Evolutionary conservation across 768 basidiomycete species (phyloP), one percentile per base, ranked within the genome.

Genomic region (Nidula microcarpa): DNA sequence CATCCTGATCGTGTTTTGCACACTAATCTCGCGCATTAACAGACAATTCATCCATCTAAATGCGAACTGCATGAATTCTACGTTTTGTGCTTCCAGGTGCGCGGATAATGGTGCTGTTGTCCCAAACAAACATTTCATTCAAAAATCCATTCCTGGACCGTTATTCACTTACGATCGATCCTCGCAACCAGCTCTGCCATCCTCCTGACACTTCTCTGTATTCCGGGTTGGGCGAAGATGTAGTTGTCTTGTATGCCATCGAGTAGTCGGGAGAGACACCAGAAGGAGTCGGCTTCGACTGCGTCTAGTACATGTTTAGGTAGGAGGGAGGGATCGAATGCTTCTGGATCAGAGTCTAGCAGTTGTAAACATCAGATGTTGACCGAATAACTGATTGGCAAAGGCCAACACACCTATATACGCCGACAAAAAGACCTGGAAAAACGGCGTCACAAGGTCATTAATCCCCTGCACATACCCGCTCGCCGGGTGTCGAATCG

Each of bases 11-110:
- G 96, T 98, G 67, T 98, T 96, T 62, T 87, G 84, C 47, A 99
- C 94, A 60, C 89, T 96, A 59, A 99, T 91, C 74, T 98, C 97
- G 53, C 97, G 81, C 96, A 99, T 98, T 54, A 98, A 78, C 49
- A 99, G 72, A 66, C 97, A 98, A 64, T 99, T 98, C 94, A 99
- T 98, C 97, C 97, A 99, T 49, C 97, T 82, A 72, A 99, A 99
- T 37, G 97, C 96, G 62, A 99, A 99, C 66, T 99, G 97, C 87
- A 99, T 97, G 65, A 97, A 99, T 74, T 98, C 95, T 60, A 99
- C 94, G 62, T 90, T 91, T 70, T 99, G 89, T 9, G 85, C 73
- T 56, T 88, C 87, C 49, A 99, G 79, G 70, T 99, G 97, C 6
- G 82, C 73, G 4, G 87, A 79, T n/a, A 99, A 80, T 2, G 94